These are phyloP conservation scores for Kodamaea nitidulidarum DNA, from an alignment of 805 yeast species.

Conservation along the genomic window DNA sequence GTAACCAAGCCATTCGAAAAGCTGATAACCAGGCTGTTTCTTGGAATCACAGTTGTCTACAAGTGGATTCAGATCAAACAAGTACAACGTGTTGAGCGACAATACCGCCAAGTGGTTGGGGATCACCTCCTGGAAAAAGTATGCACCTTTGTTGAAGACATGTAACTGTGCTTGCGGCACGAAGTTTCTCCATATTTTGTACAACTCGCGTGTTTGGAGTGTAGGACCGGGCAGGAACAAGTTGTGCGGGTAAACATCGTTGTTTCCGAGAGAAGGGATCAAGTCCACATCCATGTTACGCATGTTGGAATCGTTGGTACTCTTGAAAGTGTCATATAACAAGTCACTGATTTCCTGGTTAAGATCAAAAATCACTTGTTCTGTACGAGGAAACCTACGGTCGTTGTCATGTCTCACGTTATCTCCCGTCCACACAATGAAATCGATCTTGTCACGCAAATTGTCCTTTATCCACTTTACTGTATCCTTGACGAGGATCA, in stretches of 20 bases:
- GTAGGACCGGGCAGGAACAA: conserved; percentile 84
- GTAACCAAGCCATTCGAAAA: conserved; percentile 73
- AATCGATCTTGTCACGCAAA: conserved; percentile 72
- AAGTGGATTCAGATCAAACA: conserved; percentile 73
- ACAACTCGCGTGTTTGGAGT: conserved; percentile 76
- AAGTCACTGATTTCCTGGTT: conserved; percentile 53
- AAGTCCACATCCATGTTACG: conserved; percentile 43
- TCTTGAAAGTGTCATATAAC: conserved; percentile 52
- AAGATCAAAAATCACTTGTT: conserved; percentile 63
- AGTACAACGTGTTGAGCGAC: conserved; percentile 72
- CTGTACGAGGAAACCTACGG: conserved; percentile 68
- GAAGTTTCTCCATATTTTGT: conserved; percentile 66
- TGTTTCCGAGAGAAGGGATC: conserved; percentile 77
- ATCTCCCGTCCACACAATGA: conserved; percentile 90
- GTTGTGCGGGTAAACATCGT: conserved; percentile 88
- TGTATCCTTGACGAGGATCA: conserved; percentile 56
- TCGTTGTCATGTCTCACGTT: conserved; percentile 84
- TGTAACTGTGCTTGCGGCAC: conserved; percentile 77
- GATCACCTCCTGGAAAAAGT: conserved; percentile 71
- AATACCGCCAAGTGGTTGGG: conserved; percentile 75
- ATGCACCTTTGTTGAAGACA: conserved; percentile 69
- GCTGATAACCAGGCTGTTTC: conserved; percentile 76
- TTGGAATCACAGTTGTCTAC: conserved; percentile 73
- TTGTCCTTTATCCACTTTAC: conserved; percentile 63
- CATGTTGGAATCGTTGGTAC: conserved; percentile 35